Evolutionary conservation across 2,329 filamentous ascomycete species (phyloP).

Genomic region (Colletotrichum ledebouriae): DNA sequence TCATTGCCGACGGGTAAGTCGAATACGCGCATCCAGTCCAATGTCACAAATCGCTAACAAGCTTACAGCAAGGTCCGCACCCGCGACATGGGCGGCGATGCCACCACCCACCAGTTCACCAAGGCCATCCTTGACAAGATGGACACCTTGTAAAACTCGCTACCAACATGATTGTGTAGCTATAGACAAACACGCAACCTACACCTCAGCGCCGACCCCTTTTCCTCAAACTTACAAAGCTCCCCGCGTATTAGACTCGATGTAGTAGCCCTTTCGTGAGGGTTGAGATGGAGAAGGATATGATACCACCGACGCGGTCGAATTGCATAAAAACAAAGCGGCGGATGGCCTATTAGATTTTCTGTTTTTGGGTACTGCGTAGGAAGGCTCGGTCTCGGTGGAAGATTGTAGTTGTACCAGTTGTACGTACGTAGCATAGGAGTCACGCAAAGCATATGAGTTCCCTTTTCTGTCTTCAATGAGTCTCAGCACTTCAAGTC

Average conservation of each 20-base stretch:
- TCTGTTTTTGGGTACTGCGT: slow-evolving; percentile 28
- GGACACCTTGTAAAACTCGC: slow-evolving; percentile 75
- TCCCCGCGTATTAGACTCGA: slow-evolving; percentile 29
- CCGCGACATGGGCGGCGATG: slow-evolving; percentile 93
- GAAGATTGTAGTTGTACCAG: slow-evolving; percentile 44
- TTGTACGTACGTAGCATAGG: slow-evolving; percentile 43
- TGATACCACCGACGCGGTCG: slow-evolving; percentile 37
- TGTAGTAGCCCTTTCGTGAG: slow-evolving; percentile 1
- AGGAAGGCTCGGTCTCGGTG: slow-evolving; percentile 23
- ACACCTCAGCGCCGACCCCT: slow-evolving; percentile 22
- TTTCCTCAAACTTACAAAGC: slow-evolving; percentile 20
- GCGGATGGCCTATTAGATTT: slow-evolving; percentile 33
- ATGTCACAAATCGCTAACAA: slow-evolving; percentile 54
- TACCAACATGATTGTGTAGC: slow-evolving; percentile 30
- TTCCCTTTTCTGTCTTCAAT: slow-evolving; percentile 34
- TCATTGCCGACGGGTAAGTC: slow-evolving; percentile 90
- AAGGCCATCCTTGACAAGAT: slow-evolving; percentile 94
- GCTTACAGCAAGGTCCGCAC: slow-evolving; percentile 82
- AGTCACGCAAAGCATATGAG: slow-evolving; percentile 44
- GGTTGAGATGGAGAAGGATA: slow-evolving; percentile 27
- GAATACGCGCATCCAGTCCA: neutral
- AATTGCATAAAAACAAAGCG: slow-evolving; percentile 37
- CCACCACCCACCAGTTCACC: slow-evolving; percentile 95
- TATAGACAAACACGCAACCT: slow-evolving; percentile 26
- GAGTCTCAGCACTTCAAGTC: neutral